Base-by-base conservation (phyloP, 805 yeast species). In the Saturnispora besseyi region DNA sequence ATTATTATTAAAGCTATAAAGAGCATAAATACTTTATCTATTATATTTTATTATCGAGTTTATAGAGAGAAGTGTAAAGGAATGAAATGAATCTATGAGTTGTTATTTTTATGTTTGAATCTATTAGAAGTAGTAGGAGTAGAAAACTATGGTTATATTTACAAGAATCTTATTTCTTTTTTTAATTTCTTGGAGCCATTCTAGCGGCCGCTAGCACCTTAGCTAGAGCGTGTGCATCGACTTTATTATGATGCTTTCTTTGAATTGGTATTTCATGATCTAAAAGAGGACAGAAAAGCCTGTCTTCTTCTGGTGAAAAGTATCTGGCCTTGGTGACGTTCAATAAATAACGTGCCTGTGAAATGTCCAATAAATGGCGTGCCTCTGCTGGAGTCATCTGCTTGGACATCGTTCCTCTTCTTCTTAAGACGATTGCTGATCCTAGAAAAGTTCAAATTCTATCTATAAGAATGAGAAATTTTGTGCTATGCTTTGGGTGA, bases 1-100 rank as follows among this genome's bases (percentile, higher is more conserved):
- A 13, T 52, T 77, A 4, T 57, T 78, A 29, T 55, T 78, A 50
- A 63, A 43, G 43, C 32, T 48, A 34, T 48, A 34, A 47, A 34
- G 29, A 26, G 29, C 29, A 26, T 26, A 26, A 26, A 26, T 26
- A 26, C 29, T 26, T 26, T 6, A 26, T 26, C 29, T 26, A 26
- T 26, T 26, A 26, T 22, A 36, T 36, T 15, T 18, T 36, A 36
- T 36, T 12, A 26, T 26, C 29, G 9, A 8, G 9, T 26, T 5
- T 26, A 26, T 36, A 36, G 40, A 21, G 40, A 36, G 12, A 21
- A 15, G 24, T 13, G 18, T 36, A 36, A 9, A 10, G 40, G 24
- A 36, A 36, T 36, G 40, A 36, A 10, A 18, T 36, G 24, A 26
- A 26, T 26, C 15, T 36, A 36, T 36, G 40, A 36, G 13, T 36